Evolutionary conservation across 73 alveolate species (phyloP).

Genomic region (Paramecium sonneborni): DNA sequence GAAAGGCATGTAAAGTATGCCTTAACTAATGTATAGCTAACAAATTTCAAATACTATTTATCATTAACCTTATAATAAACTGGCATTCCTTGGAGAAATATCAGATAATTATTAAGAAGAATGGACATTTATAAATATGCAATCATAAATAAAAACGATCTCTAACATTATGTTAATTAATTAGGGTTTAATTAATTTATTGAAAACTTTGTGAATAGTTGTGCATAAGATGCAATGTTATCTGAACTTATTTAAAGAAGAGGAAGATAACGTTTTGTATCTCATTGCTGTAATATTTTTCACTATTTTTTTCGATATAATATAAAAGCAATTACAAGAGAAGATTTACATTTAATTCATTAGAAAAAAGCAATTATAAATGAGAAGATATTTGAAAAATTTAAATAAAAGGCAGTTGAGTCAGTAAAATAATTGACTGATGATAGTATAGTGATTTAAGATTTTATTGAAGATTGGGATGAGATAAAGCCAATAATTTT

Average conservation of each 20-base stretch:
- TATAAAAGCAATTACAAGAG: conserved; percentile 21
- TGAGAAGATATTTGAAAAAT: conserved; percentile 1
- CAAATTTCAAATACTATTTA: conserved; percentile 1
- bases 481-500: conserved; percentile 15
- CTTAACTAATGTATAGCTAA: background rate
- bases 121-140: conserved; percentile 45
- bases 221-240: conserved; percentile 24
- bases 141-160: conserved; percentile 22
- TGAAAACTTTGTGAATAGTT: background rate
- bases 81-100: background rate
- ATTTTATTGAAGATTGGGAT: conserved; percentile 44
- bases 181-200: background rate
- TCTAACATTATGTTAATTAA: background rate
- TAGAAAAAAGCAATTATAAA: background rate
- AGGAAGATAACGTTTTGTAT: background rate
- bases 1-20: conserved; percentile 35
- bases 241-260: background rate
- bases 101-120: background rate
- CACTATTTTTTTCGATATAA: background rate
- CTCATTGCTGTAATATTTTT: background rate
- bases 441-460: background rate
- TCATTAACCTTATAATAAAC: background rate
- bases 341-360: conserved; percentile 19
- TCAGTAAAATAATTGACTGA: background rate
- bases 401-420: background rate